Evolutionary conservation across 495 filamentous ascomycete genomes (phyloP), one percentile per base, ranked within the genome.

Genomic region (Xylaria venustula): DNA sequence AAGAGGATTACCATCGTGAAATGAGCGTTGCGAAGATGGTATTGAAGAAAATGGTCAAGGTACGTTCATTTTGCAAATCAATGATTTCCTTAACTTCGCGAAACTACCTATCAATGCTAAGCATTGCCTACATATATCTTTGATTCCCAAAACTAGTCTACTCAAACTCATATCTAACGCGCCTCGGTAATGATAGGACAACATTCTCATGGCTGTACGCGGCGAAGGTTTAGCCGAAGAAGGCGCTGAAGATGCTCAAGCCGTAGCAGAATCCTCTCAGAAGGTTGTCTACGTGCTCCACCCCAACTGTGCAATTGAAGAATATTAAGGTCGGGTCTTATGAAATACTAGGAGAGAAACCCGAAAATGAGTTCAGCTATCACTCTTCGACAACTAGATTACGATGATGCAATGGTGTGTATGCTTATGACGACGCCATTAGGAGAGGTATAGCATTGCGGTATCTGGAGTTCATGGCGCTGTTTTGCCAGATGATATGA

Each of bases 21-120:
- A 83, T 85, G 68, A 81, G 79, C 17, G 70, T 98, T 55, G 87
- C 86, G n/a, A 82, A 77, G 69, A 97, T 97, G 82, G 93, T 98
- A 63, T 70, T 98, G 60, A 96, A 89, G 85, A 87, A 92, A 71
- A 95, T 97, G 89, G 89, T 97, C 64, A 97, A 93, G 90, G 92
- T 95, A 77, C 67, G 85, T 83, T 50, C 4, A 17, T 11, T 9
- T 9, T 2, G 30, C 32, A 49, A 3, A 40, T 15, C 15, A 15
- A 15, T 40, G 15, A 9, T 15, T 15, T 7, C 37, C 14, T 36
- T 45, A 28, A 20, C 9, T 63, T 68, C n/a, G 26, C 15, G 22
- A 8, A 41, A 20, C n/a, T 40, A 17, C 6, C 15, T 15, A 40
- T 40, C 14, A 12, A 11, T 40, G 14, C 37, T 40, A 12, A 12